Percentiles rank a stretch among this genome's conserved stretches.
Conservation (phyloP, 148 eudicot species). For the Rhododendron griersonianum region DNA sequence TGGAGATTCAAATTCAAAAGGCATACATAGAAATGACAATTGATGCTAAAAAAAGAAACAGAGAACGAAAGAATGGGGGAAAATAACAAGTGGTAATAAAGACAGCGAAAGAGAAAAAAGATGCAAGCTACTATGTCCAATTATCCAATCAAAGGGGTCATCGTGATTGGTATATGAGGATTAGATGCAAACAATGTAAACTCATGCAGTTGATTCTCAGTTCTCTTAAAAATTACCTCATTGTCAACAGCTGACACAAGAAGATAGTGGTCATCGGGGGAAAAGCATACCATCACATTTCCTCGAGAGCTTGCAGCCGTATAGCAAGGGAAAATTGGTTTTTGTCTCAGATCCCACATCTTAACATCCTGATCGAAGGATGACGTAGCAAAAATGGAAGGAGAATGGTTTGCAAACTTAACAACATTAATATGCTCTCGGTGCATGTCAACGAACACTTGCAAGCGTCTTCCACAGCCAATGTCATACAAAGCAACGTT, state of each 20-base stretch:
- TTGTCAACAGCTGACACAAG: slow-evolving; percentile 94
- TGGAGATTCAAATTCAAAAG: neutral
- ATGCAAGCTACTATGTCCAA: neutral
- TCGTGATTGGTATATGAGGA: neutral
- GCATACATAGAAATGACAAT: neutral
- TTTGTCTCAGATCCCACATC: slow-evolving; percentile 93
- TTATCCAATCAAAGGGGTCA: neutral
- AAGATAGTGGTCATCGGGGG: slow-evolving; percentile 85
- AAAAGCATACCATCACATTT: slow-evolving; percentile 96
- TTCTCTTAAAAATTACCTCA: slow-evolving; percentile 48
- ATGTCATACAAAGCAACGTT: slow-evolving; percentile 83
- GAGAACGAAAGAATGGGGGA: neutral
- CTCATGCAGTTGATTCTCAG: neutral
- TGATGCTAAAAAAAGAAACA: neutral
- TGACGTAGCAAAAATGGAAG: slow-evolving; percentile 78
- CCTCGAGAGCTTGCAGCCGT: slow-evolving; percentile 83
- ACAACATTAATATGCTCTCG: slow-evolving; percentile 84
- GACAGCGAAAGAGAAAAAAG: neutral
- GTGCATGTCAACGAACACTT: slow-evolving; percentile 66
- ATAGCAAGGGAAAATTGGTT: slow-evolving; percentile 65
- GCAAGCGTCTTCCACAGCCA: slow-evolving; percentile 58
- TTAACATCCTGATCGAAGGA: slow-evolving; percentile 89
- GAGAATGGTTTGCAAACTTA: slow-evolving; percentile 79
- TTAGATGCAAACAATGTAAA: neutral
- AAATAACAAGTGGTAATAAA: neutral